Conservation (phyloP, 2,329 filamentous ascomycete genomes). For the Monosporascus sp. region DNA sequence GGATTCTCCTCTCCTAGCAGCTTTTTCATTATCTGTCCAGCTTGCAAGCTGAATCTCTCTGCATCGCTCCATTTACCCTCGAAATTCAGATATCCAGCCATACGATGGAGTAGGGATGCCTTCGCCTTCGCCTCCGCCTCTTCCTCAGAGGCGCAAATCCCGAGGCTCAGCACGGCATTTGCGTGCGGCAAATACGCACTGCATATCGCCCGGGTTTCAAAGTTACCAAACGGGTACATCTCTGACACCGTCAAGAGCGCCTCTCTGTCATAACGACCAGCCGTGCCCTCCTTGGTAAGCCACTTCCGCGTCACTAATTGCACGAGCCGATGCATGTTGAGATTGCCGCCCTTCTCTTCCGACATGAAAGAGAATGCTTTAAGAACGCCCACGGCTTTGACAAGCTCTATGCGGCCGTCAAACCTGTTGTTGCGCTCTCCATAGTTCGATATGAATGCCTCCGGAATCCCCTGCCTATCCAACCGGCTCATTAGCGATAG, state of each 20-base stretch:
- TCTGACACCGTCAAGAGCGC: constrained; percentile 22
- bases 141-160: not conserved
- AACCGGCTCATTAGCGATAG: constrained; percentile 43
- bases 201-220: constrained; percentile 20
- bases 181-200: not conserved
- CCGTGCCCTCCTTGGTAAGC: constrained; percentile 21
- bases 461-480: constrained; percentile 30
- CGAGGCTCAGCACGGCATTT: not conserved
- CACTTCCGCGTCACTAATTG: constrained; percentile 31
- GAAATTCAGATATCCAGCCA: not conserved
- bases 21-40: too few relatives aligned
- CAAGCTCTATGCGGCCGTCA: constrained; percentile 10
- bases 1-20: too few relatives aligned
- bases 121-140: not conserved
- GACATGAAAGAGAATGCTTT: constrained; percentile 31
- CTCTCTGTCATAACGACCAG: constrained; percentile 23
- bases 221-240: constrained; percentile 20
- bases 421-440: constrained; percentile 19
- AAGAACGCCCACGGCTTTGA: constrained; percentile 26
- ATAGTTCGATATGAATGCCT: constrained; percentile 17
- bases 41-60: too few relatives aligned
- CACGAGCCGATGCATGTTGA: constrained; percentile 38
- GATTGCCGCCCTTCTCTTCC: constrained; percentile 14
- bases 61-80: too few relatives aligned
- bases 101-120: not conserved